Percentiles rank a stretch among this genome's conserved stretches.
These are phyloP conservation scores for Mortierella polycephala DNA, from an alignment of 371 early-diverging fungal species.

Conservation along the genomic window DNA sequence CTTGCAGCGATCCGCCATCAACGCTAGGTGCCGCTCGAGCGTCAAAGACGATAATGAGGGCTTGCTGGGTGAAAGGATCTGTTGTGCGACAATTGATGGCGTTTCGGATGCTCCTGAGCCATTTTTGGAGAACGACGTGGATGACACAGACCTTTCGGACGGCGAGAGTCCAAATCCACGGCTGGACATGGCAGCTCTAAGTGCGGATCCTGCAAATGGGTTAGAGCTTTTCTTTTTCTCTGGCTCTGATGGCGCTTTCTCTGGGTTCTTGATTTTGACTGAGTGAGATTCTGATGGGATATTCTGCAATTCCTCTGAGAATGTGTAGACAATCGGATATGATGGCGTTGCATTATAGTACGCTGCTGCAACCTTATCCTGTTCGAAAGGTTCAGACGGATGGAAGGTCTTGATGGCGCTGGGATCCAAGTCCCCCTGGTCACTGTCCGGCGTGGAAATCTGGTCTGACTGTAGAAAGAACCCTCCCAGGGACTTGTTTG, in stretches of 20 bases:
- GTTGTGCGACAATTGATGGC: background rate
- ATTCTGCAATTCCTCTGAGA: conserved; percentile 18
- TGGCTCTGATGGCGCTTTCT: background rate
- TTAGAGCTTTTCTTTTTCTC: conserved; percentile 3
- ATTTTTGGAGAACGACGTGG: conserved; percentile 6
- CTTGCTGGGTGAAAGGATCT: background rate
- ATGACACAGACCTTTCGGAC: conserved; percentile 6
- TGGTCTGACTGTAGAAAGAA: conserved; percentile 18
- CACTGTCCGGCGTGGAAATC: background rate
- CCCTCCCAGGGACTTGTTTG: conserved; percentile 3
- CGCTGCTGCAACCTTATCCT: background rate
- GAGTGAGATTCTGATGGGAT: background rate
- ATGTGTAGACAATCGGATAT: conserved; percentile 35
- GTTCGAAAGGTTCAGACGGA: background rate
- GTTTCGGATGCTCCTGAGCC: background rate
- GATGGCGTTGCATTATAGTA: conserved; percentile 14
- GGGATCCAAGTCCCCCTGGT: background rate
- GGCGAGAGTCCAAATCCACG: conserved; percentile 22
- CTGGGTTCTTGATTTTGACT: background rate
- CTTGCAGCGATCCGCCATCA: conserved; percentile 25
- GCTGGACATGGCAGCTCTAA: conserved; percentile 13
- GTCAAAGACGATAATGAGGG: background rate
- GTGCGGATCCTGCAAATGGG: conserved; percentile 24
- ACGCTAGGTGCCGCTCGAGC: conserved; percentile 20
- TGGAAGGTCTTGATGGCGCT: background rate